Evolutionary conservation across 1,139 yeast species (phyloP), one percentile per base, ranked within the genome.

Genomic region (Suhomyces bribrorum): DNA sequence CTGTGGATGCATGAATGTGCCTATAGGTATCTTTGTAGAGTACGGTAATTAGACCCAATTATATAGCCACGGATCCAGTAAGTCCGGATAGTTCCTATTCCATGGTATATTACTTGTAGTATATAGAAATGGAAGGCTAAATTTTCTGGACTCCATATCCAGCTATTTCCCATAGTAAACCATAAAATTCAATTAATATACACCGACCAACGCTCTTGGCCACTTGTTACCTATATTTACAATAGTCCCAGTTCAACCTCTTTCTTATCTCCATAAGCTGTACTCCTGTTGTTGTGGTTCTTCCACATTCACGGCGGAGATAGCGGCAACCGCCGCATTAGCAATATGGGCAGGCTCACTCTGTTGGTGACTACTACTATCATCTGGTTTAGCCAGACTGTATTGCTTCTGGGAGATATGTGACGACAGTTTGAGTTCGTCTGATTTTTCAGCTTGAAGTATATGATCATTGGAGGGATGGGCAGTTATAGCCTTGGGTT

Each of bases 301-400:
- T 13, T 58, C 65, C 1, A 48, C 59, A 13, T 55, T 55, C 16
- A 59, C 67, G 1, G 63, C 49, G 4, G 65, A 43, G 1, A 64
- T 69, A 0, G 69, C 69, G 0, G 69, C 69, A 9, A 64, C 70
- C 1, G 70, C 69, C 1, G 69, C 69, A 36, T 57, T 63, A 13
- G 69, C 70, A 14, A 64, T 62, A 14, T 58, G 48, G 2, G 64
- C 54, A 2, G 66, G 62, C 28, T 64, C 69, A 31, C 53, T 39
- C 17, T 43, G 47, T 7, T 23, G 29, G 2, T 27, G 11, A 3
- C 26, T 25, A 2, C 13, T 33, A 8, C 32, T 25, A 3, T 13
- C 29, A 8, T 22, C 30, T 7, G 31, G 20, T 13, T 33, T 32
- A 15, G 14, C 33, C 11, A 8, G 35, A 13, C 27, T n/a, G 18